A percentile compares a stretch with the other conserved stretches of the same genome.
These are phyloP conservation scores for Aspergillus nanangensis DNA, from an alignment of 495 filamentous ascomycete genomes.

Conservation along the genomic window DNA sequence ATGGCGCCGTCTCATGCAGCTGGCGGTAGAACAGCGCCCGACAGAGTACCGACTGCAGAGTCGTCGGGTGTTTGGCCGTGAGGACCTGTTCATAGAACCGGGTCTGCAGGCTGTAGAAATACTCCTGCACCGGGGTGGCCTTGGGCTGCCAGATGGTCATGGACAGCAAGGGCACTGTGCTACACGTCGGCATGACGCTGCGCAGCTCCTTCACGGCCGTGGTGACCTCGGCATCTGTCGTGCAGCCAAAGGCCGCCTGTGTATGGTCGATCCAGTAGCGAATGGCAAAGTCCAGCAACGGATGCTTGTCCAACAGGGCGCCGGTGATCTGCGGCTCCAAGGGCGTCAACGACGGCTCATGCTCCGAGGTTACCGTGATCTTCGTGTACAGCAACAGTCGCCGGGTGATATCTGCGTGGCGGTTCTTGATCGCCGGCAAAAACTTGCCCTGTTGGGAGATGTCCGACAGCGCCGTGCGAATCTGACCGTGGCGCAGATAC, in stretches of 20 bases:
- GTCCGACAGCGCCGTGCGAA: conserved; percentile 26
- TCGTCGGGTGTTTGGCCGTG: conserved; percentile 16
- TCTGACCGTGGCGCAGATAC: conserved; percentile 28
- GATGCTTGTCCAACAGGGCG: conserved; percentile 15
- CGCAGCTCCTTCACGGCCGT: conserved; percentile 23
- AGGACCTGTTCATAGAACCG: conserved; percentile 23
- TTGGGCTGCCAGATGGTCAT: conserved; percentile 29
- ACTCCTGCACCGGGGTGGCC: conserved; percentile 20
- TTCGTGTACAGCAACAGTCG: conserved; percentile 30
- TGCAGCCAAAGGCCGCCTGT: conserved; percentile 21
- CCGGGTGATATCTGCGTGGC: conserved; percentile 26
- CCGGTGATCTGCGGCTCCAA: conserved; percentile 18
- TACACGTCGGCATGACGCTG: conserved; percentile 22
- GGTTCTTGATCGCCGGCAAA: conserved; percentile 22
- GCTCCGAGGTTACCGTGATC: conserved; percentile 18
- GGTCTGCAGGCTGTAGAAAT: conserved; percentile 22
- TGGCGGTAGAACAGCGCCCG: conserved; percentile 17
- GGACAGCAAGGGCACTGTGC: conserved; percentile 22
- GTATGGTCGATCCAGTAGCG: conserved; percentile 34
- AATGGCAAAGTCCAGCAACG: conserved; percentile 32
- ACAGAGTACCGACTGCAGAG: conserved; percentile 17
- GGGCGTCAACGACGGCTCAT: conserved; percentile 24
- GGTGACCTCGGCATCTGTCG: conserved; percentile 19
- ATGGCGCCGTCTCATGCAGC: not conserved
- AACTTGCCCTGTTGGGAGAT: conserved; percentile 25